Evolutionary conservation across 352 stramenopile species (phyloP).

Genomic region (Phytophthora chlamydospora): DNA sequence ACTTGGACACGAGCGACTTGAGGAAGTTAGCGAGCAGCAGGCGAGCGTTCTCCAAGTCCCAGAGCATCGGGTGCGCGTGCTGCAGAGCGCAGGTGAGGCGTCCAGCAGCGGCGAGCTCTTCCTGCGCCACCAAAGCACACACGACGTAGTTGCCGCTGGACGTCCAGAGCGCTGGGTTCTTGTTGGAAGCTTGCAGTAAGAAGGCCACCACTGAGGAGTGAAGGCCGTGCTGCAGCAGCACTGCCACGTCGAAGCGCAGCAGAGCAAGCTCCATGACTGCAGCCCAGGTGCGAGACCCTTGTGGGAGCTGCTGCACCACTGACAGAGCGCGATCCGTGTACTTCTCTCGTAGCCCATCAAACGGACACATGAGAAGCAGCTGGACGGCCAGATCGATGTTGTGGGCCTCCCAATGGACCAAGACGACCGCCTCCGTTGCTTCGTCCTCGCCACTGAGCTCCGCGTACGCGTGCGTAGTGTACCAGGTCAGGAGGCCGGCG

Average conservation of each 20-base stretch:
- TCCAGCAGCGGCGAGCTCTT: slow-evolving; percentile 52
- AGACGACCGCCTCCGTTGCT: slow-evolving; percentile 46
- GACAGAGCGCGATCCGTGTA: slow-evolving; percentile 41
- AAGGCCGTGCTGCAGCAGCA: slow-evolving; percentile 49
- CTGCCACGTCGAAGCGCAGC: slow-evolving; percentile 61
- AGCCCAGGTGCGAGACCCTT: slow-evolving; percentile 23
- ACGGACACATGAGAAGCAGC: slow-evolving; percentile 68
- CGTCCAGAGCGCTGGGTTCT: slow-evolving; percentile 47
- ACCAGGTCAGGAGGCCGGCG: slow-evolving; percentile 55
- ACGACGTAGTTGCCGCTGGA: slow-evolving; percentile 69
- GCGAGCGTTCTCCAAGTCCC: slow-evolving; percentile 69
- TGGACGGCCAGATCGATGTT: slow-evolving; percentile 45
- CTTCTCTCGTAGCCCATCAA: slow-evolving; percentile 49
- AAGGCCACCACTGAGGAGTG: slow-evolving; percentile 50
- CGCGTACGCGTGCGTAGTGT: slow-evolving; percentile 51
- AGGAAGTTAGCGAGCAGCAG: slow-evolving; percentile 67
- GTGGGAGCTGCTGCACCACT: slow-evolving; percentile 16
- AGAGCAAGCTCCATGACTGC: slow-evolving; percentile 57
- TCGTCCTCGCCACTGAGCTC: slow-evolving; percentile 34
- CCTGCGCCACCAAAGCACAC: slow-evolving; percentile 58
- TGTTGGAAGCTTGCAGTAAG: slow-evolving; percentile 25
- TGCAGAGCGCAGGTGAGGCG: slow-evolving; percentile 62
- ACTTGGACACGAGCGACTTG: slow-evolving; percentile 30
- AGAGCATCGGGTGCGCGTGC: slow-evolving; percentile 67
- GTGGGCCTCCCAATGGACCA: slow-evolving; percentile 39